Evolutionary conservation across 1,284 basidiomycete species (phyloP).

Genomic region (Trametes hirsuta): DNA sequence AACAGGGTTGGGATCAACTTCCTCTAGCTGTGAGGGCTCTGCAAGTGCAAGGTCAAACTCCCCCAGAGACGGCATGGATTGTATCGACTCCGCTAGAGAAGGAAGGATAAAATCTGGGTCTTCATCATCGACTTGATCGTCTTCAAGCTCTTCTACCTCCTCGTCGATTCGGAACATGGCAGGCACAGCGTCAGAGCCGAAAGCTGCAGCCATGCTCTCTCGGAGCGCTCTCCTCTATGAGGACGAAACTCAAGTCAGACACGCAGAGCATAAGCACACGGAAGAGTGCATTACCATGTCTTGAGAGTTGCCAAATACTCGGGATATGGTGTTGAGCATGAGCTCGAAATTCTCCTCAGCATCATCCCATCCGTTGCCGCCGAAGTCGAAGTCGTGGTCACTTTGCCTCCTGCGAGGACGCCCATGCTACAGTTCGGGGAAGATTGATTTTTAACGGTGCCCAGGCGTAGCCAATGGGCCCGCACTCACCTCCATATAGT

Average conservation of each 20-base stretch:
- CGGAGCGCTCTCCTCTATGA: background rate
- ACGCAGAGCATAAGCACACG: background rate
- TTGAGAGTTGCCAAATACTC: constrained; percentile 1
- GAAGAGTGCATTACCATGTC: background rate
- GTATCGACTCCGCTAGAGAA: too few species aligned
- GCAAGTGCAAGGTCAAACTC: background rate
- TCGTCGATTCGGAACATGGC: constrained; percentile 10
- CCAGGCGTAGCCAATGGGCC: background rate
- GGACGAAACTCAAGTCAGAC: background rate
- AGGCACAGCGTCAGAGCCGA: background rate
- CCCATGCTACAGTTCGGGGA: background rate
- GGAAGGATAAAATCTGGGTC: too few species aligned
- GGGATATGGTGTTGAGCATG: constrained; percentile 11
- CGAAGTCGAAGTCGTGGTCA: background rate
- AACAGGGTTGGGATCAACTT: background rate
- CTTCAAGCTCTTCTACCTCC: constrained; percentile 3
- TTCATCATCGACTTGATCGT: background rate
- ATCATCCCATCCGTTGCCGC: background rate
- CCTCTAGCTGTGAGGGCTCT: background rate
- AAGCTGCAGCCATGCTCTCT: background rate
- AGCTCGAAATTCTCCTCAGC: constrained; percentile 1
- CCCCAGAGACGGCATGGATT: too few species aligned
- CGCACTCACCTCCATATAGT: constrained; percentile 48
- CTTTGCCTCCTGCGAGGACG: constrained; percentile 3
- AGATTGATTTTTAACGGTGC: background rate